phyloP scores from a whole-genome alignment of 345 rosid species.

The Alliaria petiolata region DNA sequence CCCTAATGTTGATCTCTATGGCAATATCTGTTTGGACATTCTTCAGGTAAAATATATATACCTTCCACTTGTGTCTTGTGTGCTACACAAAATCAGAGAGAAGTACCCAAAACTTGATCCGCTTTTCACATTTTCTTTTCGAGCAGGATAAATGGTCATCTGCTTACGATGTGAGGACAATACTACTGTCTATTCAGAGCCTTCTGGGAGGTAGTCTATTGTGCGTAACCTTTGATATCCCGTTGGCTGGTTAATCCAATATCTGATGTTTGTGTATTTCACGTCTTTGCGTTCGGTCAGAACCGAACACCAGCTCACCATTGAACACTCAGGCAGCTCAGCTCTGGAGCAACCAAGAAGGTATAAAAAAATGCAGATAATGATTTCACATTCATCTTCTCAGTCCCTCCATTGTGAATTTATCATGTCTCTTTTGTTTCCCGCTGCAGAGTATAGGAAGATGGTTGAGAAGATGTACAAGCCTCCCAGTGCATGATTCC shows the following conservation, averaged over 20 bases:
- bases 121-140: not conserved
- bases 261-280: not conserved
- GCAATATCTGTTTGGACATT: slow-evolving; percentile 94
- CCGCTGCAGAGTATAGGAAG: slow-evolving; percentile 55
- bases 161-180: slow-evolving; percentile 93
- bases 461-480: slow-evolving; percentile 62
- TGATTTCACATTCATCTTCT: not conserved
- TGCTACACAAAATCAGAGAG: not conserved
- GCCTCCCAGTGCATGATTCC: slow-evolving; percentile 38
- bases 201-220: slow-evolving; percentile 77
- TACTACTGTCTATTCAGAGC: slow-evolving; percentile 84
- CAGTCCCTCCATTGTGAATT: not conserved
- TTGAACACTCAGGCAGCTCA: slow-evolving; percentile 94
- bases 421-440: slow-evolving; percentile 8
- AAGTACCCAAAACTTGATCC: not conserved
- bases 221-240: not conserved
- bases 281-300: slow-evolving; percentile 35
- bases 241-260: not conserved
- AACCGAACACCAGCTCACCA: slow-evolving; percentile 93
- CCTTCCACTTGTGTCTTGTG: not conserved
- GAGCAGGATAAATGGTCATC: slow-evolving; percentile 95
- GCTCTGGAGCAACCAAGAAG: slow-evolving; percentile 94
- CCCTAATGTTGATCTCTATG: slow-evolving; percentile 87
- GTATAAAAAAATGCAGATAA: slow-evolving; percentile 21
- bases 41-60: slow-evolving; percentile 64